Conservation (phyloP, 2,329 filamentous ascomycete species). For the Clonostachys solani region DNA sequence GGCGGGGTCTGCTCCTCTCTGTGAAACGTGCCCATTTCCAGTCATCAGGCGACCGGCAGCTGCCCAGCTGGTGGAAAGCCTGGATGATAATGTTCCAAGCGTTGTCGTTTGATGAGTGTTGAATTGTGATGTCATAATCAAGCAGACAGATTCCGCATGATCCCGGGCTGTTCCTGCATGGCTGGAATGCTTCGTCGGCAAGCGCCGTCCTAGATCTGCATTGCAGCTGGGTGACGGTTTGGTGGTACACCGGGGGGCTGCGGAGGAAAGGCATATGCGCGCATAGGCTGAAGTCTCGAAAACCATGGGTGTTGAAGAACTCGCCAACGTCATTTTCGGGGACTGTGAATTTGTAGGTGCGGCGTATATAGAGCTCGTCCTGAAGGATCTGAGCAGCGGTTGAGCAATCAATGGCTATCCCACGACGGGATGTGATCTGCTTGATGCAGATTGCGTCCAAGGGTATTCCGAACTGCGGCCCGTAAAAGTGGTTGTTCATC, state of each 20-base stretch:
- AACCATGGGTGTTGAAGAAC: constrained; percentile 8
- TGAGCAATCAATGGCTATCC: constrained; percentile 6
- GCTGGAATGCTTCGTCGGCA: constrained; percentile 3
- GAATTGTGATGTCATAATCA: constrained; percentile 14
- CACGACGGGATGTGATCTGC: constrained; percentile 6
- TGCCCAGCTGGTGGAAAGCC: constrained; percentile 12
- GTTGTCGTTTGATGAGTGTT: constrained; percentile 1
- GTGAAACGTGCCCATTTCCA: constrained; percentile 18
- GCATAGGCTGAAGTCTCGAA: constrained; percentile 13
- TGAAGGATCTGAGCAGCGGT: constrained; percentile 9
- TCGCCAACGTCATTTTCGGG: constrained; percentile 1
- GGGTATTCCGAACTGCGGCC: constrained; percentile 9
- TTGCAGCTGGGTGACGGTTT: constrained; percentile 10
- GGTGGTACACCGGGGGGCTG: constrained; percentile 8
- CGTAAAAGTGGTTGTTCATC: constrained; percentile 13
- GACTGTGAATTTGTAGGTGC: constrained; percentile 9
- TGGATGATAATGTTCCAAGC: constrained; percentile 7
- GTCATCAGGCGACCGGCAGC: constrained; percentile 12
- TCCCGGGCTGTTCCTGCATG: constrained; percentile 8
- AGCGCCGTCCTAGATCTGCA: neutral
- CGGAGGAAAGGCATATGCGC: constrained; percentile 12
- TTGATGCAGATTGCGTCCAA: constrained; percentile 7
- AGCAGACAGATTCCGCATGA: constrained; percentile 14
- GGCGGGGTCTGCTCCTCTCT: constrained; percentile 9
- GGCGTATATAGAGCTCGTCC: constrained; percentile 10